Evolutionary conservation across 2,329 filamentous ascomycete species (phyloP).

Genomic region (Paraphaeosphaeria sporulosa): DNA sequence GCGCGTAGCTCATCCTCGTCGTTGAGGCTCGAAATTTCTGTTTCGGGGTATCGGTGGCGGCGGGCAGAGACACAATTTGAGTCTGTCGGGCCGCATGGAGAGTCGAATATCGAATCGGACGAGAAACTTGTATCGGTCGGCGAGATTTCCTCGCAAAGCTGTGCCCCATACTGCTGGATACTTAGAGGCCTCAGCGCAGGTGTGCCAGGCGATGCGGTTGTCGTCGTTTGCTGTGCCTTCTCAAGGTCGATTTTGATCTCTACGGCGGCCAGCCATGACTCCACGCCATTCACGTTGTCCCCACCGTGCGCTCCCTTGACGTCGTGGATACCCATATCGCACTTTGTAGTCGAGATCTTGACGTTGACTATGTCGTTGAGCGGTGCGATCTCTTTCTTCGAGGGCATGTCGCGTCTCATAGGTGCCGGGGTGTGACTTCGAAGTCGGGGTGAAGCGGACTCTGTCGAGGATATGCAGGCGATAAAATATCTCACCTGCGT

Average conservation of each 20-base stretch:
- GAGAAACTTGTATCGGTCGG: constrained; percentile 38
- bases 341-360: not conserved
- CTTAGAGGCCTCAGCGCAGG: not conserved
- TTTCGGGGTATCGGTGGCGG: constrained; percentile 9
- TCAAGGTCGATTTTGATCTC: not conserved
- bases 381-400: not conserved
- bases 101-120: constrained; percentile 30
- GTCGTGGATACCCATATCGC: not conserved
- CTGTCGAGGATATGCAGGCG: not conserved
- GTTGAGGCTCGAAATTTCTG: constrained; percentile 17
- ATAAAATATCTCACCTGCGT: not conserved
- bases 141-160: constrained; percentile 21
- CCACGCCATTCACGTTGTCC: not conserved
- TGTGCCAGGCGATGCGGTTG: not conserved
- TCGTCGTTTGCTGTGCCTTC: not conserved
- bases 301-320: not conserved
- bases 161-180: not conserved
- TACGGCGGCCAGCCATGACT: constrained; percentile 1
- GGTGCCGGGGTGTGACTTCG: not conserved
- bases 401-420: not conserved
- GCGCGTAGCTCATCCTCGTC: constrained; percentile 10
- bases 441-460: constrained; percentile 2
- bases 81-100: constrained; percentile 3
- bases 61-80: not conserved
- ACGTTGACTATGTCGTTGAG: not conserved